Evolutionary conservation across 2,329 filamentous ascomycete species (phyloP), one percentile per base, ranked within the genome.

Genomic region (Gaeumannomyces sp.): DNA sequence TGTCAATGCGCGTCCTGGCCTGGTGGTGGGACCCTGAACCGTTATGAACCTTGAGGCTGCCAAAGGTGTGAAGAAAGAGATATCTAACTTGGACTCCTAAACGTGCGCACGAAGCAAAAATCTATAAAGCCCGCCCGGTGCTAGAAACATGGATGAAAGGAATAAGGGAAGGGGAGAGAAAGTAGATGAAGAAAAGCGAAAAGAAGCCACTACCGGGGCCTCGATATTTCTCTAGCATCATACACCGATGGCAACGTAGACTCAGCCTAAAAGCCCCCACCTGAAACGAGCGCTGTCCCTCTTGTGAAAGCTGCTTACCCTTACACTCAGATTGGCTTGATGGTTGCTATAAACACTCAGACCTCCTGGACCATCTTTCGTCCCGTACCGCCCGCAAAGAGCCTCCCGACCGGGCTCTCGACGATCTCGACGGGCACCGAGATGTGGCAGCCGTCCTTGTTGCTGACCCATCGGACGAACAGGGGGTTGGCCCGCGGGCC

Each of bases 401-500:
- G 73, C 45, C 74, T 78, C 4, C 90, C 90, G 0, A 80, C 78
- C 0, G 89, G 89, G 0, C 83, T 83, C 13, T 81, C 80, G 33
- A 93, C 72, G 79, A 92, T 88, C 71, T 91, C 89, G 5, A 83
- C 81, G 0, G 90, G 88, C 14, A 93, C 84, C 29, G 81, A 86
- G 10, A 93, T 76, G 3, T 80, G 77, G 67, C 80, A 86, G 13
- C 90, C 89, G 27, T 83, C 80, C 71, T 84, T 86, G 71, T 79
- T 90, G 75, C 85, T 91, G 63, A 90, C 79, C 85, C 90, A 93
- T 65, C 91, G 84, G 28, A 91, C 80, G 68, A 89, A 89, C 10
- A 87, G 77, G 1, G 88, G 82, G 67, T 85, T 31, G 3, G 67
- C 35, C 13, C 67, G 64, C 19, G 31, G 14, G 27, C 14, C 60